Percentiles rank a stretch among this genome's conserved stretches.
Conservation (phyloP, 2,329 filamentous ascomycete species). For the Talaromyces islandicus region DNA sequence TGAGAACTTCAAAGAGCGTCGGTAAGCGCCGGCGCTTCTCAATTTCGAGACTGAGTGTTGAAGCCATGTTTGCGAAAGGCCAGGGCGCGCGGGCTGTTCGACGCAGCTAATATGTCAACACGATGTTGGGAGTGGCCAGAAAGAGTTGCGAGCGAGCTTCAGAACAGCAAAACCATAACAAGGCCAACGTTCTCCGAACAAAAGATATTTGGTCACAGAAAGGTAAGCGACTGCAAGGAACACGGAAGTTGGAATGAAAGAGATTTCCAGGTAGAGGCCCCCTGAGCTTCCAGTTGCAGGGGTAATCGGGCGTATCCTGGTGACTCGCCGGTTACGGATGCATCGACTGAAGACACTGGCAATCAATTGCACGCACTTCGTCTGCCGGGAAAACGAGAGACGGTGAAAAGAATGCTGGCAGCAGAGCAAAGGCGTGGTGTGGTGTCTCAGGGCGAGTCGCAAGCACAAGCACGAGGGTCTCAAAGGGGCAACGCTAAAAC, state of each 20-base stretch:
- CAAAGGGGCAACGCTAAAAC: constrained; percentile 7
- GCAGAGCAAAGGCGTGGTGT: background rate
- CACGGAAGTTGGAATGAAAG: background rate
- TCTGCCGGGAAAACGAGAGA: background rate
- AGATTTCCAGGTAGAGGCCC: background rate
- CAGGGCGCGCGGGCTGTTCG: background rate
- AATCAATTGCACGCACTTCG: background rate
- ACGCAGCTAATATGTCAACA: background rate
- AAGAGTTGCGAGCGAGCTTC: background rate
- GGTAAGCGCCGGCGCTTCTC: constrained; percentile 71
- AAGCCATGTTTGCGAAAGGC: constrained; percentile 2
- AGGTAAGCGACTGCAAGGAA: background rate
- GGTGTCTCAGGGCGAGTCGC: background rate
- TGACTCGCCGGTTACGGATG: background rate
- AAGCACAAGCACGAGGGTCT: background rate
- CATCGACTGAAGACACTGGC: background rate
- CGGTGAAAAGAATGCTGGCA: background rate
- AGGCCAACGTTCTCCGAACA: background rate
- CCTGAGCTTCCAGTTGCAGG: background rate
- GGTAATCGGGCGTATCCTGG: background rate
- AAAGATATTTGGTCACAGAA: background rate
- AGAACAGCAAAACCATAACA: background rate
- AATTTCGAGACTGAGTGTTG: constrained; percentile 8
- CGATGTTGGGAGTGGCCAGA: background rate
- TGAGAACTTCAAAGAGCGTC: constrained; percentile 92